Conservation (phyloP, 2,329 filamentous ascomycete genomes). For the Stagonosporopsis tanaceti region DNA sequence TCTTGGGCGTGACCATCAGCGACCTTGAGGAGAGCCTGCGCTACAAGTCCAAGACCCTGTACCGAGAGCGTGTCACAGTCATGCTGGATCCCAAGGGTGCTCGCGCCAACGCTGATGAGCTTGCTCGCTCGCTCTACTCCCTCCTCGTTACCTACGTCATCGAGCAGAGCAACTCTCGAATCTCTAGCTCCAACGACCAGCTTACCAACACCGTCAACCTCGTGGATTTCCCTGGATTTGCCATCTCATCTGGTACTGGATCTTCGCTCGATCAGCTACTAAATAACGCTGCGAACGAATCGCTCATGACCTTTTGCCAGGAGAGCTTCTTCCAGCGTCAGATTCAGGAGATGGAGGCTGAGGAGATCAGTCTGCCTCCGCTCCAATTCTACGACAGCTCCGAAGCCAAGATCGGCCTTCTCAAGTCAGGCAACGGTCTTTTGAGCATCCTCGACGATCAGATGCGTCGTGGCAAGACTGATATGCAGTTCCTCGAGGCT, state of each 20-base stretch:
- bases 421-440: conserved; percentile 92
- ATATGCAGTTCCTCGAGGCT: conserved; percentile 89
- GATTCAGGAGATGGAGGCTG: conserved; percentile 90
- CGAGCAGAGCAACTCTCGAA: conserved; percentile 87
- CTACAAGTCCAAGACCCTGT: conserved; percentile 96
- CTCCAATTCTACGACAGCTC: conserved; percentile 99
- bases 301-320: conserved; percentile 89
- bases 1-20: conserved; percentile 81
- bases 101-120: conserved; percentile 89
- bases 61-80: conserved; percentile 95
- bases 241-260: conserved; percentile 81
- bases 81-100: conserved; percentile 95
- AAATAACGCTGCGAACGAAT: conserved; percentile 92
- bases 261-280: conserved; percentile 91
- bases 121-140: conserved; percentile 91
- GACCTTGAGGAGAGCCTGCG: conserved; percentile 89
- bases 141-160: conserved; percentile 93
- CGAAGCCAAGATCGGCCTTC: conserved; percentile 87
- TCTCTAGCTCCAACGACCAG: conserved; percentile 85
- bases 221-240: conserved; percentile 95
- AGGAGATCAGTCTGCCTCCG: conserved; percentile 87
- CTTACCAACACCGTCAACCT: conserved; percentile 94
- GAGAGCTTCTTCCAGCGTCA: conserved; percentile 97
- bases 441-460: conserved; percentile 96
- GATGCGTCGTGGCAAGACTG: conserved; percentile 85